Evolutionary conservation across 2,329 filamentous ascomycete genomes (phyloP), one percentile per base, ranked within the genome.

Genomic region (Cordyceps pruinosa): DNA sequence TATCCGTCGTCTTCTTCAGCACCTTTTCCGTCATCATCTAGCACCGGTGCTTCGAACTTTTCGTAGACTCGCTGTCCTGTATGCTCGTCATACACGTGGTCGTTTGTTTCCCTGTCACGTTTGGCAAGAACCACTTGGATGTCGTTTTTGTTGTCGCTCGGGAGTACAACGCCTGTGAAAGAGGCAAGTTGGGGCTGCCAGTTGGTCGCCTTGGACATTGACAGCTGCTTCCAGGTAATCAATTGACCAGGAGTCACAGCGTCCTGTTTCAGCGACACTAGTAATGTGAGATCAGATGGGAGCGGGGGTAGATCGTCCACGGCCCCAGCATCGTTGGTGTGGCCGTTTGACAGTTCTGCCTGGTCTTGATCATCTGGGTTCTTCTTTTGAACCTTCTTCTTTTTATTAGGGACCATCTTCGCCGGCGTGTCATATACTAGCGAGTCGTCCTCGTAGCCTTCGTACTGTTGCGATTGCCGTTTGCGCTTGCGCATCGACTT

Each of bases 1-100:
- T 80, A 75, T 1, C 87, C 87, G 59, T 86, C 78, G 57, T 87
- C 80, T 1, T 81, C 81, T 13, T 82, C 79, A 35, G 76, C 74
- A 2, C 77, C 77, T 0, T 77, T 76, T 1, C 81, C 80, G 0
- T 85, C 83, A 12, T 83, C 82, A 7, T 84, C 79, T 8, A 82
- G 74, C 12, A 82, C 81, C 0, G 87, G 86, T 63, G 85, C 84
- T 64, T 95, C 90, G 62, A 95, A 94, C 58, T 85, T 88, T 60
- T 81, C 84, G 64, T 93, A 96, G 10, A 90, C 71, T 10, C 90
- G 80, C 60, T 87, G 77, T 0, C 90, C 90, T 0, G 87, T 86
- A 39, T 80, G 72, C 12, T 84, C 78, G 63, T 93, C 85, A 61
- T 84, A 85, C 19, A 72, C 69, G 64, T 81, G 86, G 61, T 84